Evolutionary conservation across 2,329 filamentous ascomycete genomes (phyloP).

Genomic region (Eutypa lata): DNA sequence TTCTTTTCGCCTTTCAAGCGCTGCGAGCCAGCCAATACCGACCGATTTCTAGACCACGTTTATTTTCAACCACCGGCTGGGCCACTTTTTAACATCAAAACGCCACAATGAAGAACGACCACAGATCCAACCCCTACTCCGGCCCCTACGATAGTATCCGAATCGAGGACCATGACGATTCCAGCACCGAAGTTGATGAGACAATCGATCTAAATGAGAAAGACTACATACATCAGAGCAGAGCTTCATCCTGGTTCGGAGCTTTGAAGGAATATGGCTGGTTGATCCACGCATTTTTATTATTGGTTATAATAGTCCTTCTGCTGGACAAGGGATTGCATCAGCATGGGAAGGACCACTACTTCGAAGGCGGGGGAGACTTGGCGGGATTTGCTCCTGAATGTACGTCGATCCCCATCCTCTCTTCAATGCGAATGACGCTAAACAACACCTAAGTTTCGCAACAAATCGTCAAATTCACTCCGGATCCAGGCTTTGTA

Average conservation of each 20-base stretch:
- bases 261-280: constrained; percentile 22
- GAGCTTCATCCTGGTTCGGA: constrained; percentile 9
- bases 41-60: neutral
- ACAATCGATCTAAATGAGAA: constrained; percentile 26
- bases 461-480: constrained; percentile 36
- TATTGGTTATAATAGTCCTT: constrained; percentile 33
- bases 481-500: constrained; percentile 33
- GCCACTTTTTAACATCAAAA: neutral
- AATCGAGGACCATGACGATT: constrained; percentile 23
- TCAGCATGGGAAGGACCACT: constrained; percentile 12
- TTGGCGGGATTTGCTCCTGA: constrained; percentile 37
- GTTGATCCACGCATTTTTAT: constrained; percentile 32
- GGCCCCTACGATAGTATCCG: constrained; percentile 11
- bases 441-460: constrained; percentile 25
- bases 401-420: constrained; percentile 21
- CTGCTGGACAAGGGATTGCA: constrained; percentile 28
- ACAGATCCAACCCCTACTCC: constrained; percentile 6
- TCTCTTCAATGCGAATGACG: neutral
- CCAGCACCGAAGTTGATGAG: constrained; percentile 22
- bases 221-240: constrained; percentile 21
- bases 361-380: constrained; percentile 33
- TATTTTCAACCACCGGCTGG: neutral
- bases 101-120: constrained; percentile 8
- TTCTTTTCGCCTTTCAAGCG: neutral
- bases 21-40: neutral